phyloP scores from a whole-genome alignment of 2,329 filamentous ascomycete genomes.

The Beauveria varroae region DNA sequence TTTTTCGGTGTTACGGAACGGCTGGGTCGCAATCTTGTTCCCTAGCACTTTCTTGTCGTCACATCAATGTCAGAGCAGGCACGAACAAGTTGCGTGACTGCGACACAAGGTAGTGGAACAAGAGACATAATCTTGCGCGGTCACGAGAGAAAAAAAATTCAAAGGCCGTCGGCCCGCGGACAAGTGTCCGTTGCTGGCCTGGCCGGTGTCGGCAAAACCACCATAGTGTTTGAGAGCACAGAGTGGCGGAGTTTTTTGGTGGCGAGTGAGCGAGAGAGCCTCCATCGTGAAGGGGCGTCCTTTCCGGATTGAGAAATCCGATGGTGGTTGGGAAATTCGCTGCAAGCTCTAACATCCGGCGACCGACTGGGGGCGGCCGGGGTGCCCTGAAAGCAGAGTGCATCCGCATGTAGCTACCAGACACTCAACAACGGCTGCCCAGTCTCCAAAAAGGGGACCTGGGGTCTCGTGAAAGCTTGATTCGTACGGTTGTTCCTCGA shows the following conservation, averaged over 20 bases:
- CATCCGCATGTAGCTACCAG: not conserved
- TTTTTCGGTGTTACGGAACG: not conserved
- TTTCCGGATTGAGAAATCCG: slow-evolving; percentile 14
- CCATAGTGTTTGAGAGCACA: not conserved
- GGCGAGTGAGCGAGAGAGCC: slow-evolving; percentile 2
- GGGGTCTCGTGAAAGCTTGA: not conserved
- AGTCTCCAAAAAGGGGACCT: not conserved
- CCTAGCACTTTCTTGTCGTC: too few relatives aligned
- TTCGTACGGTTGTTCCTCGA: not conserved
- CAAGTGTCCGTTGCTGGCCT: not conserved
- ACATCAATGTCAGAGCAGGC: too few relatives aligned
- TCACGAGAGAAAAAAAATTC: not conserved
- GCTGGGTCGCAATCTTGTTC: not conserved
- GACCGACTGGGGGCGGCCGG: not conserved
- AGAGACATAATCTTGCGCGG: not conserved
- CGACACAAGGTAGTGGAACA: not conserved
- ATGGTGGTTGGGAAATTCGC: slow-evolving; percentile 8
- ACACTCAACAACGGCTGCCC: not conserved
- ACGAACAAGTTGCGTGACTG: not conserved
- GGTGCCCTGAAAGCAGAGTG: not conserved
- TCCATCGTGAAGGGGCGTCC: slow-evolving; percentile 13
- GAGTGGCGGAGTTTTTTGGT: not conserved
- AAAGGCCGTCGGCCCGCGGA: not conserved
- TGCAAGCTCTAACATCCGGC: not conserved
- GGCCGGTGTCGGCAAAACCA: slow-evolving; percentile 2